phyloP scores from a whole-genome alignment of 2,329 filamentous ascomycete genomes.

The Diaporthe sp. region DNA sequence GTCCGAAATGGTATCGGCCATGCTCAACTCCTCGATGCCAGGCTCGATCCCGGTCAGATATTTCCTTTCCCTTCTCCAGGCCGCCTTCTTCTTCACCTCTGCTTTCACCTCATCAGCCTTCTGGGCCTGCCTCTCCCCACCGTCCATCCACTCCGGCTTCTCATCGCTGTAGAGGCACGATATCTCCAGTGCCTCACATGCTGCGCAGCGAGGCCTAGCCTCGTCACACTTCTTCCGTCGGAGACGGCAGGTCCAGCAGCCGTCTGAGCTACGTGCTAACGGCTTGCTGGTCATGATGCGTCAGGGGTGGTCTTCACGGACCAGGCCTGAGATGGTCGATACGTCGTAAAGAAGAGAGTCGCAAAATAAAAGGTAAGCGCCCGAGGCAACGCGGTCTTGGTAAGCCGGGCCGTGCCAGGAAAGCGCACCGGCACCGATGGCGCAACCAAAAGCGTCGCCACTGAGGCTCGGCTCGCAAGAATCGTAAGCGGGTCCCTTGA shows the following conservation, averaged over 20 bases:
- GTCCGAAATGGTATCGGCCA: conserved; percentile 39
- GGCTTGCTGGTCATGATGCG: conserved; percentile 47
- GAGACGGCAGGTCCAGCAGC: conserved; percentile 74
- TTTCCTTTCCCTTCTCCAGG: conserved; percentile 63
- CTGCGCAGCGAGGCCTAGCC: conserved; percentile 54
- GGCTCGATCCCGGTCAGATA: conserved; percentile 59
- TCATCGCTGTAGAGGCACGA: conserved; percentile 66
- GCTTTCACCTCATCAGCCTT: conserved; percentile 68
- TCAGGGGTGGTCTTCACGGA: neutral
- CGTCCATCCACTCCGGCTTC: conserved; percentile 73
- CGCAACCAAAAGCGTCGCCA: neutral
- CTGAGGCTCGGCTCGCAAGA: neutral
- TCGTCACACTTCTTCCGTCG: conserved; percentile 75
- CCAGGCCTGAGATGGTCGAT: neutral
- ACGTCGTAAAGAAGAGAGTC: neutral
- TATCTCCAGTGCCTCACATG: conserved; percentile 69
- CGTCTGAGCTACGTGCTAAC: conserved; percentile 56
- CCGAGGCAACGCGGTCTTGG: neutral
- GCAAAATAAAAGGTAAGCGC: neutral
- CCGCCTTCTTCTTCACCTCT: conserved; percentile 69
- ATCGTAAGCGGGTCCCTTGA: neutral
- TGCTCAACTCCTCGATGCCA: conserved; percentile 47
- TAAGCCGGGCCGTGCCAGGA: conserved; percentile 14
- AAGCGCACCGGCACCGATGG: neutral
- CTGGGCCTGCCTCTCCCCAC: conserved; percentile 61